Evolutionary conservation across 139 green algal species (phyloP).

Genomic region (Chlamydomonas incerta): DNA sequence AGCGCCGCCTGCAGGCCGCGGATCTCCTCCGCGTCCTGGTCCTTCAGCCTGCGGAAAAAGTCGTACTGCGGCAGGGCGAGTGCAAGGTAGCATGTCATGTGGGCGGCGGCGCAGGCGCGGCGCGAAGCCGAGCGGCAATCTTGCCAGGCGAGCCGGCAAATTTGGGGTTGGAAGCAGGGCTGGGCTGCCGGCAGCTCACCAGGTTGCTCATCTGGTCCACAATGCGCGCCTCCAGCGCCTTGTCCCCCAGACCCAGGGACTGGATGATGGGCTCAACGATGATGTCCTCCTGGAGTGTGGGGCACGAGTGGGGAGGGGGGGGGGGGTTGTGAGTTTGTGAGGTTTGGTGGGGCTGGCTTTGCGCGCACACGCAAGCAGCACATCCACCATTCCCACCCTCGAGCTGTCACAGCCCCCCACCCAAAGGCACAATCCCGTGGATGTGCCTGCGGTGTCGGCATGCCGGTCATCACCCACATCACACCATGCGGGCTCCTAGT

Average conservation of each 20-base stretch:
- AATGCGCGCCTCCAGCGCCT: slow-evolving; percentile 41
- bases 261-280: slow-evolving; percentile 50
- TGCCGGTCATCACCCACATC: no score
- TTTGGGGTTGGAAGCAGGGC: no score
- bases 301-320: neutral
- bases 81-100: no score
- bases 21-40: slow-evolving; percentile 56
- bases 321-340: neutral
- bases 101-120: no score
- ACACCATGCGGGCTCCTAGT: no score
- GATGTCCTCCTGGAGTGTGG: slow-evolving; percentile 40
- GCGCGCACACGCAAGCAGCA: neutral
- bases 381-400: neutral
- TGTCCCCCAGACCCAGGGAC: slow-evolving; percentile 23
- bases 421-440: neutral
- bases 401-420: neutral
- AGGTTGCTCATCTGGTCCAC: slow-evolving; percentile 44
- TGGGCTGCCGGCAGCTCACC: no score
- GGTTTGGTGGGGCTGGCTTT: no score
- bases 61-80: slow-evolving; percentile 7
- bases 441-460: neutral
- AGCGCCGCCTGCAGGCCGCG: slow-evolving; percentile 36
- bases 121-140: no score
- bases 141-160: no score
- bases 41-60: slow-evolving; percentile 54